Base-by-base conservation (phyloP, 1,284 basidiomycete species). In the Abortiporus biennis region DNA sequence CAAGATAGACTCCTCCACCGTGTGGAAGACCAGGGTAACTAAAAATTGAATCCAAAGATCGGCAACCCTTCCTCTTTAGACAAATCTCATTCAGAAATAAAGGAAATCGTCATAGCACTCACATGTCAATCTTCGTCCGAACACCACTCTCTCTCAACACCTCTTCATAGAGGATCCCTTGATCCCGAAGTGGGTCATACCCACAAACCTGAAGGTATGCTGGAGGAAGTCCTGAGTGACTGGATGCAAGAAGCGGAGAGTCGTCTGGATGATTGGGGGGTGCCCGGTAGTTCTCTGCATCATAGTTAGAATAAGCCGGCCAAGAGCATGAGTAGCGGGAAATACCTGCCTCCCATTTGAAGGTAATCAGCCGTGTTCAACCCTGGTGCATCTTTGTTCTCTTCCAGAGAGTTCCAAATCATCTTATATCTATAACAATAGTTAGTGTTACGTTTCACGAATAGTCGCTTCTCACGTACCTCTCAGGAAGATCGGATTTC, bases 151-250 rank as follows among this genome's bases (percentile, higher is more conserved):
- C 42, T 6, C 32, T 32, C 13, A 53, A 41, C 4, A 48, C 21
- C 19, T 39, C 36, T 17, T 46, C 50, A 36, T 52, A 53, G 9
- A 53, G 42, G 13, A 53, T 9, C 2, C 31, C 50, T 22, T 53
- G 50, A 33, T 51, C 52, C 9, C 52, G 25, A 15, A 54, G 34
- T 6, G 44, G 41, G 35, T 54, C 52, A 21, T 47, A 11, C 9
- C 48, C 52, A 22, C 41, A 44, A 12, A 52, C 19, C 40, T 52
- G 50, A 4, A 50, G 20, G 25, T 38, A 44, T 6, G 46, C 30
- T 2, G 48, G 50, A 12, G 52, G 50, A 15, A 52, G 42, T 11
- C 39, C 43, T 2, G 41, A 33, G 13, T 47, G 48, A 6, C 30
- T 20, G 2, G 43, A 16, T 4, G 30, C 22, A 1, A 47, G 36